Conservation (phyloP, 768 basidiomycete genomes). For the Favolaschia claudopus region DNA sequence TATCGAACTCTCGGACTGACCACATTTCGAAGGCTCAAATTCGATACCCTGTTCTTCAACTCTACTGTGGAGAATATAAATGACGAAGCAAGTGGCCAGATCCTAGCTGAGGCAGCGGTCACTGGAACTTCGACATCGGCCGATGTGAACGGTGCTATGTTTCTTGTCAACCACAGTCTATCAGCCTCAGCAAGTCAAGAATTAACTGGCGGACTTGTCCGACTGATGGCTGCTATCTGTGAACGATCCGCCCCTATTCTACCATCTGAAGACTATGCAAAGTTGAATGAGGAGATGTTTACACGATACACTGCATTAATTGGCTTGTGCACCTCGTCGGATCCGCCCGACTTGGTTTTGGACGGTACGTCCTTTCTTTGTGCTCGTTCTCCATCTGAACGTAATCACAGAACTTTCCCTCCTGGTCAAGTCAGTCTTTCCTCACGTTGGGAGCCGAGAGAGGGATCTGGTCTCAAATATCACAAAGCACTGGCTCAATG, state of each 20-base stretch:
- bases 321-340: slow-evolving; percentile 39
- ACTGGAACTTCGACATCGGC: slow-evolving; percentile 28
- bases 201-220: slow-evolving; percentile 41
- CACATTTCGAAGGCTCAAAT: slow-evolving; percentile 38
- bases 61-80: slow-evolving; percentile 32
- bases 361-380: slow-evolving; percentile 40
- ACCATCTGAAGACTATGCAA: slow-evolving; percentile 35
- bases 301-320: slow-evolving; percentile 41
- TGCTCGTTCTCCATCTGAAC: neutral
- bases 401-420: slow-evolving; percentile 45
- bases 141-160: slow-evolving; percentile 45
- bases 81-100: slow-evolving; percentile 36
- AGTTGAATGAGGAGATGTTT: slow-evolving; percentile 52
- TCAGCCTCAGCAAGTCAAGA: slow-evolving; percentile 26
- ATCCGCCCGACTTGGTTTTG: slow-evolving; percentile 32
- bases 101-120: slow-evolving; percentile 46
- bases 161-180: slow-evolving; percentile 47
- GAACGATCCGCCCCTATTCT: slow-evolving; percentile 35
- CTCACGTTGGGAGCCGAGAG: slow-evolving; percentile 45
- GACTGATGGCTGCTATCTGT: slow-evolving; percentile 49
- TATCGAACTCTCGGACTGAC: slow-evolving; percentile 4
- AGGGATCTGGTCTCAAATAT: slow-evolving; percentile 48
- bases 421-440: slow-evolving; percentile 50
- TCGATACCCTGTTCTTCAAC: slow-evolving; percentile 56
- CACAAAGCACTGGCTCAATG: slow-evolving; percentile 50